Conservation (phyloP, 2,329 filamentous ascomycete genomes). For the Didymellaceae sp. region DNA sequence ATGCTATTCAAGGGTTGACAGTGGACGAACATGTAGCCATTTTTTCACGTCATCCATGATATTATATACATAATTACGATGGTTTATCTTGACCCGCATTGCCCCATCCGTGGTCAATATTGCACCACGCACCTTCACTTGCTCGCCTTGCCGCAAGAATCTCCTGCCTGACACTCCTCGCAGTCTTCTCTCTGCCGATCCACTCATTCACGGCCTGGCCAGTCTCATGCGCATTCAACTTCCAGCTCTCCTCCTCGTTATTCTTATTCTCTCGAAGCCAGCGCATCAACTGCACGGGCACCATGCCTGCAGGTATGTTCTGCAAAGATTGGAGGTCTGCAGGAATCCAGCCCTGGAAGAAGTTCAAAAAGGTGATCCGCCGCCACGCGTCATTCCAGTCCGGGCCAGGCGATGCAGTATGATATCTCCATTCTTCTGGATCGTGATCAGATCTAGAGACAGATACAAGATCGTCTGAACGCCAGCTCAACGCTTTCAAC, state of each 20-base stretch:
- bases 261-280: slow-evolving; percentile 45
- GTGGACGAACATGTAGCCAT: too few relatives aligned
- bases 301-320: slow-evolving; percentile 44
- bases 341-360: slow-evolving; percentile 55
- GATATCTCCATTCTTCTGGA: slow-evolving; percentile 19
- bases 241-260: slow-evolving; percentile 26
- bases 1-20: too few relatives aligned
- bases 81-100: not conserved
- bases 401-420: slow-evolving; percentile 28
- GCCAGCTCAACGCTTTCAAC: slow-evolving; percentile 60
- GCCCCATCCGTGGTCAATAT: slow-evolving; percentile 48
- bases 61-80: not conserved
- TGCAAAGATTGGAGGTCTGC: slow-evolving; percentile 35
- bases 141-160: slow-evolving; percentile 40
- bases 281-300: slow-evolving; percentile 43
- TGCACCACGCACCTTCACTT: slow-evolving; percentile 39
- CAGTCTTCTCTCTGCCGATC: slow-evolving; percentile 49
- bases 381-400: slow-evolving; percentile 54
- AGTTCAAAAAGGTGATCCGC: slow-evolving; percentile 51
- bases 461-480: slow-evolving; percentile 11
- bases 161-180: slow-evolving; percentile 37
- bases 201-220: slow-evolving; percentile 38
- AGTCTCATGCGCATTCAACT: slow-evolving; percentile 26
- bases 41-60: not conserved
- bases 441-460: slow-evolving; percentile 3